Evolutionary conservation across 768 basidiomycete genomes (phyloP).

Genomic region (Lactarius vividus): DNA sequence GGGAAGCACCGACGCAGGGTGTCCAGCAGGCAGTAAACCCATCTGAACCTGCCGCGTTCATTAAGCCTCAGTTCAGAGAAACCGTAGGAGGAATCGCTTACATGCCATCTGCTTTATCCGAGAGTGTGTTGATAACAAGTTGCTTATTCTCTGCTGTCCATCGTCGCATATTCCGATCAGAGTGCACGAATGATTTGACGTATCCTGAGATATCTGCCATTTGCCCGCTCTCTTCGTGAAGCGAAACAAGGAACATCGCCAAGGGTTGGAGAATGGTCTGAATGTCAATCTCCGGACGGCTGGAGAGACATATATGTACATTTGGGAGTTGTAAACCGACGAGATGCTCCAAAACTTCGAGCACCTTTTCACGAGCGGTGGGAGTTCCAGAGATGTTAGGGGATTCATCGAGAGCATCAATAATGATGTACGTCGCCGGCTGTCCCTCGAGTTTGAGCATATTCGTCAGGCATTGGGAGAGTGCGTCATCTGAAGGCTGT

Average conservation of each 20-base stretch:
- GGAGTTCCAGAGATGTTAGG: not conserved
- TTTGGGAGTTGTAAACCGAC: not conserved
- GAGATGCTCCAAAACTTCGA: not conserved
- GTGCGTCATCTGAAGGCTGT: not conserved
- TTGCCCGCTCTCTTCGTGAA: constrained; percentile 1
- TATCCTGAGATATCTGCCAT: not conserved
- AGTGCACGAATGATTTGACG: not conserved
- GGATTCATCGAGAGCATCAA: constrained; percentile 14
- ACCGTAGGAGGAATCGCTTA: not conserved
- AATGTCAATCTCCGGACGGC: constrained; percentile 9
- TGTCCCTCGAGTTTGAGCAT: not conserved
- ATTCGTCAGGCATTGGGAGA: not conserved
- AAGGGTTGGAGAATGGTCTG: not conserved
- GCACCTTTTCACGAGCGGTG: not conserved
- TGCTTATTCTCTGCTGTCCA: not conserved
- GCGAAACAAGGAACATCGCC: not conserved
- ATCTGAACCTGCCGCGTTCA: not conserved
- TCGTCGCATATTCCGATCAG: not conserved
- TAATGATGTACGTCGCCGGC: not conserved
- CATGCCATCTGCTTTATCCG: constrained; percentile 4
- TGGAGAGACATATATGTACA: constrained; percentile 11
- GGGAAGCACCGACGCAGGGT: not conserved
- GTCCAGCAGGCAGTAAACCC: not conserved
- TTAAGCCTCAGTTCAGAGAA: not conserved
- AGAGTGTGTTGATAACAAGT: not conserved